Percentiles rank a stretch among this genome's conserved stretches.
These are phyloP conservation scores for Ramaria sp. DNA, from an alignment of 768 basidiomycete species.

Conservation along the genomic window DNA sequence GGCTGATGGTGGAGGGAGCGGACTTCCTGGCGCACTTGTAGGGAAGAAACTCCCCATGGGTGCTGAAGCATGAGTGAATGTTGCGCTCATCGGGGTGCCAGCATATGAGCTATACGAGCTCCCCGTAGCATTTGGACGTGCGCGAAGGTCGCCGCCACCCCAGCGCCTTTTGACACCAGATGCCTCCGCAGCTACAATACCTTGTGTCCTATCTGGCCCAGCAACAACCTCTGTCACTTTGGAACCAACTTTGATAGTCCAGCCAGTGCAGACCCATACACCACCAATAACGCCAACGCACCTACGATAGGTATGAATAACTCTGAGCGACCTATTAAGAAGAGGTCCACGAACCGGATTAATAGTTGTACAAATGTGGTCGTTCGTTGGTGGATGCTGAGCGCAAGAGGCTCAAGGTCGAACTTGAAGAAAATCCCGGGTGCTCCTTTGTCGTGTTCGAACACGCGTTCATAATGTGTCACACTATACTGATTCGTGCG, in stretches of 20 bases:
- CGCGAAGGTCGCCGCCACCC: constrained; percentile 51
- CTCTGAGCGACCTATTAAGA: neutral
- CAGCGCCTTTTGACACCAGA: constrained; percentile 58
- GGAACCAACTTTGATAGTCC: constrained; percentile 49
- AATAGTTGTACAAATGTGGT: constrained; percentile 71
- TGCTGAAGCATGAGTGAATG: constrained; percentile 1
- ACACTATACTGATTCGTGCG: constrained; percentile 87
- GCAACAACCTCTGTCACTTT: constrained; percentile 59
- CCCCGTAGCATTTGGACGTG: constrained; percentile 31
- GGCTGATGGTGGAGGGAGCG: neutral
- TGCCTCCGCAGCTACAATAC: constrained; percentile 55
- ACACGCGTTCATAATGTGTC: constrained; percentile 75
- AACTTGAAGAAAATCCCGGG: constrained; percentile 99
- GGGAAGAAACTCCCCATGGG: constrained; percentile 2
- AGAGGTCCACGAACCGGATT: constrained; percentile 40
- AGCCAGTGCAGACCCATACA: constrained; percentile 76
- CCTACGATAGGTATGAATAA: constrained; percentile 19
- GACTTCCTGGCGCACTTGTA: neutral
- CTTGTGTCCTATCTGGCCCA: constrained; percentile 36
- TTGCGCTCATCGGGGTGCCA: constrained; percentile 22
- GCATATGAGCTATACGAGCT: constrained; percentile 27
- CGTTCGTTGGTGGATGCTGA: constrained; percentile 84
- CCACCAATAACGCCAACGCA: constrained; percentile 91
- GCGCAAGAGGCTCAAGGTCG: constrained; percentile 81
- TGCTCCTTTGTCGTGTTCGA: constrained; percentile 66